A percentile compares a stretch with the other conserved stretches of the same genome.
phyloP scores from a whole-genome alignment of 495 filamentous ascomycete genomes.

The Penicillium ucsense region DNA sequence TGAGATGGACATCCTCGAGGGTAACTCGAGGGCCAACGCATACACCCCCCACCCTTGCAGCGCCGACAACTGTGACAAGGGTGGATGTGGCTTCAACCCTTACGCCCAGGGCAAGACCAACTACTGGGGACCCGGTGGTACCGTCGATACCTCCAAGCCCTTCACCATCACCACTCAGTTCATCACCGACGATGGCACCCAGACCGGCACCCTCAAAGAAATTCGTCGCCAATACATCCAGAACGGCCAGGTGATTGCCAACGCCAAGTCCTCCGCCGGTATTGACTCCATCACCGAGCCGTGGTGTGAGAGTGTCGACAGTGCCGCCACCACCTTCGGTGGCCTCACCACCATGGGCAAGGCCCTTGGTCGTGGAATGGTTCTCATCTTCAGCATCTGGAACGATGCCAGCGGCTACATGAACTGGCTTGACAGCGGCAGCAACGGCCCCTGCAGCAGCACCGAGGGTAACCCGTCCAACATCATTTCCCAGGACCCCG shows the following conservation, averaged over 20 bases:
- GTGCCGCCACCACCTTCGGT: not conserved
- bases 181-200: slow-evolving; percentile 41
- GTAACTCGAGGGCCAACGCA: slow-evolving; percentile 46
- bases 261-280: slow-evolving; percentile 43
- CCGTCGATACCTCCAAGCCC: slow-evolving; percentile 48
- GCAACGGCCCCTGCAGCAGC: not conserved
- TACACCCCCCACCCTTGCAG: slow-evolving; percentile 56
- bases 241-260: slow-evolving; percentile 49
- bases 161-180: slow-evolving; percentile 67
- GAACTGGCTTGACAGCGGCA: not conserved
- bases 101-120: slow-evolving; percentile 50
- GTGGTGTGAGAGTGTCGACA: not conserved
- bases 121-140: slow-evolving; percentile 52
- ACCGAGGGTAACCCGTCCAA: not conserved
- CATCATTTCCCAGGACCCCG: not conserved
- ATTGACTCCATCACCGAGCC: slow-evolving; percentile 44
- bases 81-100: slow-evolving; percentile 69
- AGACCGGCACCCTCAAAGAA: slow-evolving; percentile 43
- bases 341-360: not conserved
- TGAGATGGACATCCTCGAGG: slow-evolving; percentile 65
- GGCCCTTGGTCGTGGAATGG: not conserved
- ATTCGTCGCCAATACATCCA: slow-evolving; percentile 65
- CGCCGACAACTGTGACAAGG: slow-evolving; percentile 53
- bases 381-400: not conserved
- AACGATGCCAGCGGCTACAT: not conserved